phyloP scores from a whole-genome alignment of 139 green algal genomes.

The Micromonas commoda region DNA sequence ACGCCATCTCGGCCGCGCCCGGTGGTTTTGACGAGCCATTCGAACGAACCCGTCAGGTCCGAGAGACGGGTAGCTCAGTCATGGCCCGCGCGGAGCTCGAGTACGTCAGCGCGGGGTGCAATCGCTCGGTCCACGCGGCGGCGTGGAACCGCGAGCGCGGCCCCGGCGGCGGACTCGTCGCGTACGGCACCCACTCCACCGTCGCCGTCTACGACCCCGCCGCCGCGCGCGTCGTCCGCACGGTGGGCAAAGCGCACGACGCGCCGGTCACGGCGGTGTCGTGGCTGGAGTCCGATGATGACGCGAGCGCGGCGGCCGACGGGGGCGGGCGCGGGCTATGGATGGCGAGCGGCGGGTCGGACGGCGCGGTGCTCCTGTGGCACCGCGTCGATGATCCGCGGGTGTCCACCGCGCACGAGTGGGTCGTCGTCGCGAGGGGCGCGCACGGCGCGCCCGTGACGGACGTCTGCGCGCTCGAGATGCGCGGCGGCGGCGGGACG shows the following conservation, averaged over 20 bases:
- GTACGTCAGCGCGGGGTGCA: slow-evolving; percentile 1
- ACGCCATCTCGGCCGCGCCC: too few relatives aligned
- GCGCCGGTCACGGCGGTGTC: neutral
- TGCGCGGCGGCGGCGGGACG: neutral
- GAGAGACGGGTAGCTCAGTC: too few relatives aligned
- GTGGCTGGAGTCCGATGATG: neutral
- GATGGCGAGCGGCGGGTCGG: neutral
- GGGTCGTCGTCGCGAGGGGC: neutral
- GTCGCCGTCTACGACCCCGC: neutral
- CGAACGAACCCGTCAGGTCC: too few relatives aligned
- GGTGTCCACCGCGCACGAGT: neutral
- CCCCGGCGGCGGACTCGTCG: neutral
- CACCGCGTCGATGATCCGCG: neutral
- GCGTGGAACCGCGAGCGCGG: neutral
- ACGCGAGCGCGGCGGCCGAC: neutral
- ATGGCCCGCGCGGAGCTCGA: neutral
- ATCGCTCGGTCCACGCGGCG: neutral
- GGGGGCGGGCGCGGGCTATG: neutral
- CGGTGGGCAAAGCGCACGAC: neutral
- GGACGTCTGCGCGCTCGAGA: neutral
- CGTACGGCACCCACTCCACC: neutral
- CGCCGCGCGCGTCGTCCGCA: neutral
- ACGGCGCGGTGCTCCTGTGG: neutral
- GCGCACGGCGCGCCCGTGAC: neutral
- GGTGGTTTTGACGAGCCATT: too few relatives aligned